These are phyloP conservation scores for Monilinia laxa DNA, from an alignment of 2,329 filamentous ascomycete genomes.

Conservation along the genomic window DNA sequence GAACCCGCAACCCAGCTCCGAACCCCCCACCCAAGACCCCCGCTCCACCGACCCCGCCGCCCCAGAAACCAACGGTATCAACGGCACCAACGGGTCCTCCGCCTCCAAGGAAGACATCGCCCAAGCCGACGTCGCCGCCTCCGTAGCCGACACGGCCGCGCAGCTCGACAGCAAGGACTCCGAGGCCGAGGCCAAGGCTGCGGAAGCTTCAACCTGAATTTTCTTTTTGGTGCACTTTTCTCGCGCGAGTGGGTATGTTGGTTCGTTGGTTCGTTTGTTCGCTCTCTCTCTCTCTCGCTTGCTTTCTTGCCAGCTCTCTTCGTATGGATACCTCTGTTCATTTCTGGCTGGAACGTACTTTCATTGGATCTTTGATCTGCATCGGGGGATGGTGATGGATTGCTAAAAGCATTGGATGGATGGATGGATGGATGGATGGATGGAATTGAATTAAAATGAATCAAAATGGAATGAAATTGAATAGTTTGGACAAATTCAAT, in stretches of 20 bases:
- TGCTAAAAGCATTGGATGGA: neutral
- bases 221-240: neutral
- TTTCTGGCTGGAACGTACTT: neutral
- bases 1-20: too few species aligned
- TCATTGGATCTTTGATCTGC: neutral
- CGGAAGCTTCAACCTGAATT: constrained; percentile 13
- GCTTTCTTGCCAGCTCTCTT: neutral
- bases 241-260: neutral
- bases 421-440: neutral
- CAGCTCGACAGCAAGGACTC: constrained; percentile 37
- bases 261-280: too few species aligned
- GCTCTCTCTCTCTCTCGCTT: too few species aligned
- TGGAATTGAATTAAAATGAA: neutral
- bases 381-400: neutral
- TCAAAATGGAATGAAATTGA: too few species aligned
- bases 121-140: constrained; percentile 39
- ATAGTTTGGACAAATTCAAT: too few species aligned
- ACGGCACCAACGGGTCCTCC: constrained; percentile 23
- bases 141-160: constrained; percentile 49
- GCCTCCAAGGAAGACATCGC: constrained; percentile 34
- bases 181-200: constrained; percentile 26
- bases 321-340: neutral
- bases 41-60: neutral
- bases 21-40: neutral
- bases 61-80: constrained; percentile 27